phyloP scores from a whole-genome alignment of 805 yeast genomes.

The Ogataea dorogensis region DNA sequence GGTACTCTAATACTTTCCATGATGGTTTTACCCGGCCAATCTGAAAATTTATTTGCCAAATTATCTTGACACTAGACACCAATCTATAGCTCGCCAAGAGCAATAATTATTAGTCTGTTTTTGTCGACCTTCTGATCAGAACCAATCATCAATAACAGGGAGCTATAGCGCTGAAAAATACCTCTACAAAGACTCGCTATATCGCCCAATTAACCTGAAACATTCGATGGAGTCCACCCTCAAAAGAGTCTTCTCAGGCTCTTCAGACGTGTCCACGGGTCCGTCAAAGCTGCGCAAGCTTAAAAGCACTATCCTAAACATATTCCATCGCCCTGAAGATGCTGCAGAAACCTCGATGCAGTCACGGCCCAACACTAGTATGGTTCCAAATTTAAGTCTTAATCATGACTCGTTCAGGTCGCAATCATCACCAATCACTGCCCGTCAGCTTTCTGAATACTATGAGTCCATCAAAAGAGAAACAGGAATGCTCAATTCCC shows the following conservation, averaged over 20 bases:
- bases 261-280: conserved; percentile 8
- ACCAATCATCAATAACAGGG: conserved; percentile 1
- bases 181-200: not conserved
- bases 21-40: conserved; percentile 10
- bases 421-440: conserved; percentile 23
- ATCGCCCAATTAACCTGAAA: conserved; percentile 4
- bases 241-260: conserved; percentile 16
- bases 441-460: conserved; percentile 28
- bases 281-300: conserved; percentile 22
- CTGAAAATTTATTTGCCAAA: conserved; percentile 6
- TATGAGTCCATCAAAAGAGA: conserved; percentile 28
- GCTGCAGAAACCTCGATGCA: not conserved
- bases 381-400: conserved; percentile 1
- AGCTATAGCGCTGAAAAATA: not conserved
- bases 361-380: conserved; percentile 4
- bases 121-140: too few species aligned
- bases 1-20: not conserved
- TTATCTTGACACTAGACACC: conserved; percentile 1
- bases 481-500: conserved; percentile 19
- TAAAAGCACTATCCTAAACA: conserved; percentile 12
- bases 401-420: conserved; percentile 12
- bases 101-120: too few species aligned
- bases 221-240: conserved; percentile 14
- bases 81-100: not conserved
- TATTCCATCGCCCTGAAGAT: conserved; percentile 8